Conservation (phyloP, 2,329 filamentous ascomycete species). For the Fusarium duplospermum region DNA sequence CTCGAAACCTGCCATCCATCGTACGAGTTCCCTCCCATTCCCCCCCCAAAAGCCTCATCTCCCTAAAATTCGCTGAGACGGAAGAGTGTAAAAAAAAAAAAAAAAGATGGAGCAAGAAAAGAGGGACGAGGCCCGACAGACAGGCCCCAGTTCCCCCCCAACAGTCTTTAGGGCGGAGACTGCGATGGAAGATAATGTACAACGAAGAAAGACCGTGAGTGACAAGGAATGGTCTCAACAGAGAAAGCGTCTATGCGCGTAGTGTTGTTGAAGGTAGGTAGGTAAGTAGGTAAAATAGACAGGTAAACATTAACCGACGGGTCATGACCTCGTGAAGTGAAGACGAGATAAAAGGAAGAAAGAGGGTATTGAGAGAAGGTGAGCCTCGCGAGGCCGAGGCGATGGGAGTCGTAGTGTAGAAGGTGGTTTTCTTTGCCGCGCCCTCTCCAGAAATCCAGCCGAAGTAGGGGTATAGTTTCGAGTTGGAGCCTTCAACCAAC, state of each 20-base stretch:
- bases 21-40: neutral
- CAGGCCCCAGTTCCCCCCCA: conserved; percentile 8
- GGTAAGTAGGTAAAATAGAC: conserved; percentile 39
- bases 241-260: conserved; percentile 30
- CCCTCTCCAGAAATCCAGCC: conserved; percentile 37
- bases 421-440: neutral
- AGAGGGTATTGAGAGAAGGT: conserved; percentile 22
- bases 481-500: conserved; percentile 22
- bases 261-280: conserved; percentile 17
- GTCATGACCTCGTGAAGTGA: conserved; percentile 50
- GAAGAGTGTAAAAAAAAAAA: neutral
- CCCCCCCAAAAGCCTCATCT: conserved; percentile 1
- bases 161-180: conserved; percentile 46
- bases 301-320: conserved; percentile 51
- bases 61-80: neutral
- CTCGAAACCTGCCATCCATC: conserved; percentile 1
- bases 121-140: conserved; percentile 8
- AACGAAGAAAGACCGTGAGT: conserved; percentile 35
- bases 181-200: conserved; percentile 47
- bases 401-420: conserved; percentile 6
- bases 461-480: conserved; percentile 34
- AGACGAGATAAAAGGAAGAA: conserved; percentile 31
- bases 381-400: conserved; percentile 12
- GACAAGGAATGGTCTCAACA: conserved; percentile 20
- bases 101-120: conserved; percentile 9